Conservation (phyloP, 305 asterid genomes). For the Striga hermonthica region DNA sequence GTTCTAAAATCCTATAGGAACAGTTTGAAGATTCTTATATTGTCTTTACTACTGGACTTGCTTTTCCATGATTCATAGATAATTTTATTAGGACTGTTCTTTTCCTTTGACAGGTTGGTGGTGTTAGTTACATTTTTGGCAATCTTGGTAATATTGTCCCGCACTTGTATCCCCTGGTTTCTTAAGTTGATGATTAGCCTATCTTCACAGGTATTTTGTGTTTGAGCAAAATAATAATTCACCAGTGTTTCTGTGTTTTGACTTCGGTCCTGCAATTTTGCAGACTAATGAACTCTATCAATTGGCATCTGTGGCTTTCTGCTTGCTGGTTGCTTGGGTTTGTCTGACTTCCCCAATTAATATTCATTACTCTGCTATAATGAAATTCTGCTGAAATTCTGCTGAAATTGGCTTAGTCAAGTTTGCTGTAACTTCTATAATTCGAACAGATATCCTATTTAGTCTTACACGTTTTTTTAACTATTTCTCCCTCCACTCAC, state of each 20-base stretch:
- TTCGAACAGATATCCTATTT: background rate
- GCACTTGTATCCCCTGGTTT: slow-evolving; percentile 69
- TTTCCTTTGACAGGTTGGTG: slow-evolving; percentile 53
- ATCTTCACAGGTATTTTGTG: slow-evolving; percentile 61
- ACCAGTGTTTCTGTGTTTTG: slow-evolving; percentile 30
- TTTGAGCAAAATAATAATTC: slow-evolving; percentile 29
- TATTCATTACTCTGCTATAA: slow-evolving; percentile 28
- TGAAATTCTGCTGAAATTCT: slow-evolving; percentile 21
- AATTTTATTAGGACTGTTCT: slow-evolving; percentile 14
- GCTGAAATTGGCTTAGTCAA: slow-evolving; percentile 13
- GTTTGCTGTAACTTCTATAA: slow-evolving; percentile 19
- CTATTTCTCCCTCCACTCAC: slow-evolving; percentile 14
- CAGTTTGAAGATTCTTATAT: slow-evolving; percentile 19
- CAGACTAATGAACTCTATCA: slow-evolving; percentile 87
- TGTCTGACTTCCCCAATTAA: slow-evolving; percentile 40
- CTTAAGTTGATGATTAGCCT: slow-evolving; percentile 76
- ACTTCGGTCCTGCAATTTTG: slow-evolving; percentile 37
- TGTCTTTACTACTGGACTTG: slow-evolving; percentile 16
- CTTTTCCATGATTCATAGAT: slow-evolving; percentile 28
- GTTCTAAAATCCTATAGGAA: slow-evolving; percentile 26
- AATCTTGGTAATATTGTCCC: slow-evolving; percentile 50
- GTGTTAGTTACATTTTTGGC: slow-evolving; percentile 53
- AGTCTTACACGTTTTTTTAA: background rate
- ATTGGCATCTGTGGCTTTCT: slow-evolving; percentile 75
- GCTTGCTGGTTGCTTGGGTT: slow-evolving; percentile 86